phyloP scores from a whole-genome alignment of 495 filamentous ascomycete species.

The Bryoglossum gracile region DNA sequence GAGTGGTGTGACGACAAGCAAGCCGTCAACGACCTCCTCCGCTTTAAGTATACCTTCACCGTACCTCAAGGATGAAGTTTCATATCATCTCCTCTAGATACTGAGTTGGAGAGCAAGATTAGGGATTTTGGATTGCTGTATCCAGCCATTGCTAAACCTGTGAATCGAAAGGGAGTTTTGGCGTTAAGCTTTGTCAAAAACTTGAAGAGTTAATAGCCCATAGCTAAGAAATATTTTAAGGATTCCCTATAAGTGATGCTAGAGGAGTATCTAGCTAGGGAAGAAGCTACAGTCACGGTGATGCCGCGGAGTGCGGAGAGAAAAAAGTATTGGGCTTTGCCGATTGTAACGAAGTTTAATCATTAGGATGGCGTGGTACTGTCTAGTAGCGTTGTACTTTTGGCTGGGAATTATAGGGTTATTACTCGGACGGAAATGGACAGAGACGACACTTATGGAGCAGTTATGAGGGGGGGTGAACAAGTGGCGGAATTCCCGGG shows the following conservation, averaged over 20 bases:
- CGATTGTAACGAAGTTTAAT: constrained; percentile 32
- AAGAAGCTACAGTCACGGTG: constrained; percentile 36
- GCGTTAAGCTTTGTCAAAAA: constrained; percentile 31
- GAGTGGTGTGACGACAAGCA: constrained; percentile 36
- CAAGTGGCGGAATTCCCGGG: constrained; percentile 27
- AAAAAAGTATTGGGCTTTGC: constrained; percentile 29
- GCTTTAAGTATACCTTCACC: constrained; percentile 3
- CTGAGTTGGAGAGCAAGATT: not conserved
- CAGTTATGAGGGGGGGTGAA: constrained; percentile 23
- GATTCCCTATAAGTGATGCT: constrained; percentile 29
- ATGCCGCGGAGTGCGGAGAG: constrained; percentile 30
- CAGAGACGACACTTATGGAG: constrained; percentile 3
- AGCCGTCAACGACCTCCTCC: constrained; percentile 31
- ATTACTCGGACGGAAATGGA: constrained; percentile 5
- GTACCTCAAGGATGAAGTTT: constrained; percentile 4
- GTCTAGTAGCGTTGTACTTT: constrained; percentile 31
- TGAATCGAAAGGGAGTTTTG: constrained; percentile 29
- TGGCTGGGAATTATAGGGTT: constrained; percentile 28
- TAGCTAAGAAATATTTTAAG: constrained; percentile 21
- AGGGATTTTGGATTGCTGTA: constrained; percentile 3
- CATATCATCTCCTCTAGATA: no score
- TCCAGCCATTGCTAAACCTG: constrained; percentile 32
- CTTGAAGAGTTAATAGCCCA: constrained; percentile 24
- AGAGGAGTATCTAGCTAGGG: constrained; percentile 34
- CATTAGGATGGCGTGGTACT: constrained; percentile 31